Evolutionary conservation across 2,329 filamentous ascomycete species (phyloP), one percentile per base, ranked within the genome.

Genomic region (Pseudogymnoascus sp.): DNA sequence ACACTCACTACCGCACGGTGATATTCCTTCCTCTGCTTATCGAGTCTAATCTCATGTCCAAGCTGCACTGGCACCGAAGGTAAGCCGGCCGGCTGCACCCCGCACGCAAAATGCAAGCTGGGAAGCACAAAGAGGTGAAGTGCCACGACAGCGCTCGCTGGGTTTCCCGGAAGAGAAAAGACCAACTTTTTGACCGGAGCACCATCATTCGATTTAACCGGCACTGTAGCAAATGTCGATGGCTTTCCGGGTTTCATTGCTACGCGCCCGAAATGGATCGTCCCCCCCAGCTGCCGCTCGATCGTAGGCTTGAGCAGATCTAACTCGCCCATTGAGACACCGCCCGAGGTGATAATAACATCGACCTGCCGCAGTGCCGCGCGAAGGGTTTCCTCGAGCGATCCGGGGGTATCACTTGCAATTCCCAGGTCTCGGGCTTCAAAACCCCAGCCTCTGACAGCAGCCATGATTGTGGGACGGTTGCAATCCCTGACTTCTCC

Each of bases 191-290:
- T 77, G 22, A 84, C 74, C 50, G 86, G 81, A 39, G 82, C 77
- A 18, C 86, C 84, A 1, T 69, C 71, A 64, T 82, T 81, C 63
- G 83, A 78, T 73, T 86, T 86, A 38, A 82, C 78, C 1, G 90
- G 86, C 0, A 97, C 82, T 0, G 91, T 97, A 2, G 94, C 94
- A 73, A 99, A 99, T 0, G 94, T 99, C 0, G 92, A 97, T 2
- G 94, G 94, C 75, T 97, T 99, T 4, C 94, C 94, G 0, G 94
- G 94, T 77, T 99, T 99, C 94, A 99, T 97, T 60, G 88, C 84
- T 2, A 99, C 94, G 2, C 94, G 88, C 22, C 94, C 94, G 68
- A 99, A 99, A 74, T 97, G 94, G 66, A 99, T 96, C 0, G 87
- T 94, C 6, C 94, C 94, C 61, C 92, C 91, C 1, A 99, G 83